Evolutionary conservation across 495 filamentous ascomycete genomes (phyloP).

Genomic region (Cercophora samala): DNA sequence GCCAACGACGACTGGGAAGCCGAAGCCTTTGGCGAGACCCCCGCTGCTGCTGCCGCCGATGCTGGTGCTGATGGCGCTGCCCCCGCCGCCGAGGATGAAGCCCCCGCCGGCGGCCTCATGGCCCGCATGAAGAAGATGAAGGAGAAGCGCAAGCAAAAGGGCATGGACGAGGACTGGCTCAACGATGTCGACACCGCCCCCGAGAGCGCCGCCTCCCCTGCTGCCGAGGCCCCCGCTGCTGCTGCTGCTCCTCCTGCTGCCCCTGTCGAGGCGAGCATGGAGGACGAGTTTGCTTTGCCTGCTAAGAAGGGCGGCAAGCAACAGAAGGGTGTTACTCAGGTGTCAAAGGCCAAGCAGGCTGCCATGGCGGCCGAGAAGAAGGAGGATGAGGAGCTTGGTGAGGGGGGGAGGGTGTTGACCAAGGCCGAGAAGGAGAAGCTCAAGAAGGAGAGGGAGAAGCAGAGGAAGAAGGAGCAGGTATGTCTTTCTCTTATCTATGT

Average conservation of each 20-base stretch:
- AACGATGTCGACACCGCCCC: conserved; percentile 61
- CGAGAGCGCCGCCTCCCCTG: conserved; percentile 43
- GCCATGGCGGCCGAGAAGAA: conserved; percentile 32
- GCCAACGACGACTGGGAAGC: conserved; percentile 92
- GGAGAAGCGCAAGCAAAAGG: conserved; percentile 92
- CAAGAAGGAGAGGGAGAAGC: conserved; percentile 94
- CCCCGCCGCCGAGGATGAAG: conserved; percentile 51
- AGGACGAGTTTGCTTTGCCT: conserved; percentile 81
- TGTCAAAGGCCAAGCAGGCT: conserved; percentile 53
- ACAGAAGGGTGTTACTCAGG: conserved; percentile 65
- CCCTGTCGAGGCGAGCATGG: conserved; percentile 69
- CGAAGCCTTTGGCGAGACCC: conserved; percentile 76
- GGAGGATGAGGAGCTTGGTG: conserved; percentile 57
- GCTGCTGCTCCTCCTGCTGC: conserved; percentile 52
- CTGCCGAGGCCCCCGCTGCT: conserved; percentile 39
- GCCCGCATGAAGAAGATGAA: conserved; percentile 83
- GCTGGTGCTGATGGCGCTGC: conserved; percentile 33
- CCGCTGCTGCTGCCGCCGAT: conserved; percentile 34
- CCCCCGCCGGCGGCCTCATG: conserved; percentile 67
- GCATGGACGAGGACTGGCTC: conserved; percentile 69
- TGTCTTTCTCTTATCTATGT: too few species aligned
- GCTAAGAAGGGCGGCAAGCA: conserved; percentile 92
- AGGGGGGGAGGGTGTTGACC: conserved; percentile 66
- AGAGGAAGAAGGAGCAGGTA: conserved; percentile 88
- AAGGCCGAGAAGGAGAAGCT: conserved; percentile 97